Evolutionary conservation across 2,329 filamentous ascomycete species (phyloP).

Genomic region (Alternaria arborescens): DNA sequence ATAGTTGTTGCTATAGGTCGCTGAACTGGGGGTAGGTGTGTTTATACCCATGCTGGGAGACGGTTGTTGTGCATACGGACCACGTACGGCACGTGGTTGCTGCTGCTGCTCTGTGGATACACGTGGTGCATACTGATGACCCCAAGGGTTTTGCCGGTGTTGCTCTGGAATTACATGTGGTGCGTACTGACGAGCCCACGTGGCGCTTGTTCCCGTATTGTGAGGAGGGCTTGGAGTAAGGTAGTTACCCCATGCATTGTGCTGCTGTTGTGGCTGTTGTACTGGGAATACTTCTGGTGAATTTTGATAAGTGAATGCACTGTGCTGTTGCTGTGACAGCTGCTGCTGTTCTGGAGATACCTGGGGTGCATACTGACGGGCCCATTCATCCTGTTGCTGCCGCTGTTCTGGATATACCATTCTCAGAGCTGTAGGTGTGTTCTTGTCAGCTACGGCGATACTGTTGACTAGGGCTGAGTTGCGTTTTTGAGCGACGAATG

Average conservation of each 20-base stretch:
- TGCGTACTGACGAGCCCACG: neutral
- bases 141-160: neutral
- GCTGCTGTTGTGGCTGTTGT: neutral
- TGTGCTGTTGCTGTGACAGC: too few species aligned
- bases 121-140: neutral
- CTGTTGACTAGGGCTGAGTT: neutral
- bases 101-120: neutral
- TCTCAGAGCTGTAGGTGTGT: neutral
- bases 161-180: neutral
- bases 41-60: neutral
- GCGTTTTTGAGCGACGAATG: neutral
- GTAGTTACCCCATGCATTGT: too few species aligned
- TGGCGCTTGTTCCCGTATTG: too few species aligned
- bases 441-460: neutral
- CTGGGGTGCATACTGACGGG: neutral
- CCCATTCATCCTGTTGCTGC: neutral
- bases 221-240: too few species aligned
- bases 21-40: neutral
- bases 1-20: neutral
- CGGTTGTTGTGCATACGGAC: neutral
- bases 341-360: neutral
- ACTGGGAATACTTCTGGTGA: rapidly evolving
- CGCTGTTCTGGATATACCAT: neutral
- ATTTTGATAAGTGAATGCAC: neutral
- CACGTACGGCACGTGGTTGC: neutral